Conservation (phyloP, 345 rosid genomes). For the Brassica cretica region DNA sequence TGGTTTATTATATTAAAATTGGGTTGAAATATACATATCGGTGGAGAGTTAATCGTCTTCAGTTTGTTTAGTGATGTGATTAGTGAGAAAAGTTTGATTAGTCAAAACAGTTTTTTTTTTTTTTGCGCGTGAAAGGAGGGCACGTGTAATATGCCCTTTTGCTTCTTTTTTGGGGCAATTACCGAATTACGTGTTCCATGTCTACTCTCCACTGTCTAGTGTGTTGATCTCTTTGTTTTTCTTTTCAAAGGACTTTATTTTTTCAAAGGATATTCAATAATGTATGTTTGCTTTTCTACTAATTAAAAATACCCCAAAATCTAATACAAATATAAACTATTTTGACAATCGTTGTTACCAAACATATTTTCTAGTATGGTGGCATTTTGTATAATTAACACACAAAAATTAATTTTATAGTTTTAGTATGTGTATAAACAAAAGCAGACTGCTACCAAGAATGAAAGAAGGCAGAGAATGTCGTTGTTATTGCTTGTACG, state of each 20-base stretch:
- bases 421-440: too few species aligned
- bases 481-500: too few species aligned
- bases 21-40: neutral
- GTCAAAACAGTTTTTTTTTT: constrained; percentile 21
- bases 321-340: neutral
- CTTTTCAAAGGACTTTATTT: neutral
- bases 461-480: too few species aligned
- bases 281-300: neutral
- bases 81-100: constrained; percentile 17
- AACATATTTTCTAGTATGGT: too few species aligned
- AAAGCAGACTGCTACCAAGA: too few species aligned
- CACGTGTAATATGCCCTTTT: constrained; percentile 22
- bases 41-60: neutral
- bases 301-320: neutral
- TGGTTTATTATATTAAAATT: neutral
- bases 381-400: too few species aligned
- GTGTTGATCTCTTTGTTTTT: constrained; percentile 1
- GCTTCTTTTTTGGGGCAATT: too few species aligned
- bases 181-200: constrained; percentile 21
- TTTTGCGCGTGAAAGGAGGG: constrained; percentile 24
- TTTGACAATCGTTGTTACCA: neutral
- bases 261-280: neutral
- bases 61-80: constrained; percentile 20
- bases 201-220: neutral
- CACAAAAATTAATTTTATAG: too few species aligned